phyloP scores from a whole-genome alignment of 2,329 filamentous ascomycete species.

The Trichoderma semiorbis region DNA sequence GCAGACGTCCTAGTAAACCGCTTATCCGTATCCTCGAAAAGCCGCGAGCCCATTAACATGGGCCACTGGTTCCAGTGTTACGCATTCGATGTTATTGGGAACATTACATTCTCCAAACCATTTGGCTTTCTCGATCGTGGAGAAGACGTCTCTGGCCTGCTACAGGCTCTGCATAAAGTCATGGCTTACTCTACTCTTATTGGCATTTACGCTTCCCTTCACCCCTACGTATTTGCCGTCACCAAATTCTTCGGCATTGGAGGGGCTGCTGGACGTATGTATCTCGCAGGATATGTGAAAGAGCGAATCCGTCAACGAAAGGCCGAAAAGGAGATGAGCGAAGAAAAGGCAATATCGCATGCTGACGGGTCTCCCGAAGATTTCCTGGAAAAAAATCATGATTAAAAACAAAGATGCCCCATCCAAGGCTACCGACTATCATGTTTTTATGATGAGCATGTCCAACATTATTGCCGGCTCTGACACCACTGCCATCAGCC shows the following conservation, averaged over 20 bases:
- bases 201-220: slow-evolving; percentile 24
- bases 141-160: slow-evolving; percentile 41
- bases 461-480: slow-evolving; percentile 38
- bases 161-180: slow-evolving; percentile 28
- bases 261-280: slow-evolving; percentile 26
- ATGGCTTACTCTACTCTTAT: slow-evolving; percentile 26
- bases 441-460: slow-evolving; percentile 19
- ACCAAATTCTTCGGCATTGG: slow-evolving; percentile 20
- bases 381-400: slow-evolving; percentile 20
- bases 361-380: slow-evolving; percentile 10
- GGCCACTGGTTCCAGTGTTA: slow-evolving; percentile 45
- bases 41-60: slow-evolving; percentile 34
- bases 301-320: slow-evolving; percentile 29
- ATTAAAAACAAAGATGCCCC: slow-evolving; percentile 13
- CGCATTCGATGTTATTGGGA: slow-evolving; percentile 50
- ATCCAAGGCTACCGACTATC: slow-evolving; percentile 17
- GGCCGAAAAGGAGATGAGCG: slow-evolving; percentile 19
- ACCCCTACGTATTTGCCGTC: slow-evolving; percentile 22
- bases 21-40: slow-evolving; percentile 35
- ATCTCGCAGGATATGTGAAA: slow-evolving; percentile 28
- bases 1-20: slow-evolving; percentile 38
- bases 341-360: neutral
- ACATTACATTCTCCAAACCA: slow-evolving; percentile 39
- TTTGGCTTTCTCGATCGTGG: slow-evolving; percentile 46
- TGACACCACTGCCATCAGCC: slow-evolving; percentile 47